phyloP scores from a whole-genome alignment of 2,329 filamentous ascomycete species.

The Venturia nashicola region DNA sequence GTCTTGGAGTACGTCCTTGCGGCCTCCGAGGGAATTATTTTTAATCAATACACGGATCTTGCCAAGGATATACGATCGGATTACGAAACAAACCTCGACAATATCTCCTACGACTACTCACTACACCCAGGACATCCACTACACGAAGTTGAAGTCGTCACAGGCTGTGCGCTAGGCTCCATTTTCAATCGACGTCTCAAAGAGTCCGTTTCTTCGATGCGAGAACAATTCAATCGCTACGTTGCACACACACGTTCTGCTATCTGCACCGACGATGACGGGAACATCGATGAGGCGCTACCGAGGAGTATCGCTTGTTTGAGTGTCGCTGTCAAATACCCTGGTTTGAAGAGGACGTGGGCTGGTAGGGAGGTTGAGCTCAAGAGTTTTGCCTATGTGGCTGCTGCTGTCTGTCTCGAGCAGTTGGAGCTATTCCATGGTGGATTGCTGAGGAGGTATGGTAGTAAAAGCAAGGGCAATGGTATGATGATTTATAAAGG shows the following conservation, averaged over 20 bases:
- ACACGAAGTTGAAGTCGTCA: slow-evolving; percentile 6
- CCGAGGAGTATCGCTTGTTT: slow-evolving; percentile 7
- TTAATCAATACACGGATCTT: not conserved
- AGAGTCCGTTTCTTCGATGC: not conserved
- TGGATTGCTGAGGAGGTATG: not conserved
- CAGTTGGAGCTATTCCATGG: slow-evolving; percentile 8
- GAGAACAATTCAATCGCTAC: not conserved
- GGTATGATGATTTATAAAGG: not conserved
- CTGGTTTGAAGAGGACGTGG: not conserved
- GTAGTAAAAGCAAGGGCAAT: not conserved
- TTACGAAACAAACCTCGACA: slow-evolving; percentile 2
- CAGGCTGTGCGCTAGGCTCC: slow-evolving; percentile 6
- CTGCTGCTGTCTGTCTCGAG: slow-evolving; percentile 7
- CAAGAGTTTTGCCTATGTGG: slow-evolving; percentile 7
- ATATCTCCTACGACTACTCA: not conserved
- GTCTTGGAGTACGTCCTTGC: not conserved
- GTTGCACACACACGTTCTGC: not conserved
- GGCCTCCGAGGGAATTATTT: not conserved
- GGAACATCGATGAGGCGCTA: slow-evolving; percentile 1
- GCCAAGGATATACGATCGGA: not conserved
- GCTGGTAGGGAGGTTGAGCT: not conserved
- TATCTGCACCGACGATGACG: slow-evolving; percentile 7
- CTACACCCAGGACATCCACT: not conserved
- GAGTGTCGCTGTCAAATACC: not conserved
- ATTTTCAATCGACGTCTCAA: slow-evolving; percentile 2